A percentile compares a stretch with the other conserved stretches of the same genome.
Conservation (phyloP, 805 yeast species). For the Dipodascus geniculatus region DNA sequence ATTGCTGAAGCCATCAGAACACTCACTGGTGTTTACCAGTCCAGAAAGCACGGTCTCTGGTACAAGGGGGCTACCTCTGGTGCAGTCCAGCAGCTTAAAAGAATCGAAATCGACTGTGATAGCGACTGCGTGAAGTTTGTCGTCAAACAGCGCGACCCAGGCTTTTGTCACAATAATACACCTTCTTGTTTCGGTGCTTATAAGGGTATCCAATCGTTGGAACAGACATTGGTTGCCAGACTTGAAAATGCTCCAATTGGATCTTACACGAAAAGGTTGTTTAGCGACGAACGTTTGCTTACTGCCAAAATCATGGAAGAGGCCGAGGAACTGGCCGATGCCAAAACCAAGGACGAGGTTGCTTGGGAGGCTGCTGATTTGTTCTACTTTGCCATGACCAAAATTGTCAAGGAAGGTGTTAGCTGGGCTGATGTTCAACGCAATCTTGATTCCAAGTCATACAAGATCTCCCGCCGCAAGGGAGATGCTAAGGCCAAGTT, state of each 20-base stretch:
- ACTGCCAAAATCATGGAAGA: slow-evolving; percentile 85
- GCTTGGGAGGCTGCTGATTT: slow-evolving; percentile 98
- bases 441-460: slow-evolving; percentile 70
- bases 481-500: slow-evolving; percentile 93
- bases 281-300: slow-evolving; percentile 63
- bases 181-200: slow-evolving; percentile 72
- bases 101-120: slow-evolving; percentile 77
- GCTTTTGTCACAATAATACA: slow-evolving; percentile 84
- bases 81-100: slow-evolving; percentile 68
- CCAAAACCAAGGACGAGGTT: slow-evolving; percentile 51
- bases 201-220: slow-evolving; percentile 57
- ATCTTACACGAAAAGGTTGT: slow-evolving; percentile 86
- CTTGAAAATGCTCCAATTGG: slow-evolving; percentile 68
- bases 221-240: slow-evolving; percentile 53
- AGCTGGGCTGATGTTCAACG: slow-evolving; percentile 68
- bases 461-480: slow-evolving; percentile 82
- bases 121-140: slow-evolving; percentile 79
- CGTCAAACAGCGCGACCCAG: slow-evolving; percentile 75
- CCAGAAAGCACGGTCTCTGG: slow-evolving; percentile 87
- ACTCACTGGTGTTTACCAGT: slow-evolving; percentile 83
- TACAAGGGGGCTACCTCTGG: slow-evolving; percentile 95
- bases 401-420: slow-evolving; percentile 66
- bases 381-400: slow-evolving; percentile 53
- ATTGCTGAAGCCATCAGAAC: slow-evolving; percentile 71
- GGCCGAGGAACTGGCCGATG: slow-evolving; percentile 90